Evolutionary conservation across 2,329 filamentous ascomycete genomes (phyloP), one percentile per base, ranked within the genome.

Genomic region (Aureobasidium lini): DNA sequence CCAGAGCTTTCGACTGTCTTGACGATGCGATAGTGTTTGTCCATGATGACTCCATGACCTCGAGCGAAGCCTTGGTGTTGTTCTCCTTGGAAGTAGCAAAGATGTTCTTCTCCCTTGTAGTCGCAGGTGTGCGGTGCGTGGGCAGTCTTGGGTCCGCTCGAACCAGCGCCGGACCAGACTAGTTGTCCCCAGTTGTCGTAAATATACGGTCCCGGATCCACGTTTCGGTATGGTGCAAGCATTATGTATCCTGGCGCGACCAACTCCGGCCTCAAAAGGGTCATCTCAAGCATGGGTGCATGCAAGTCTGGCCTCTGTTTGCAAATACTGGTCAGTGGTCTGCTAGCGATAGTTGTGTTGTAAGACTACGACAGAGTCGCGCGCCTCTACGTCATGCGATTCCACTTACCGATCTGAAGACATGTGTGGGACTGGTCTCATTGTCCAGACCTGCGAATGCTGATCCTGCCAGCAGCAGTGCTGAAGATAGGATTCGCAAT

Each of bases 21-120:
- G 46, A 80, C 77, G 43, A 78, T 74, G 42, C 75, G 71, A 64
- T 81, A 81, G 46, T 72, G 71, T 57, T 74, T 73, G 64, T 81
- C 75, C 76, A 81, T 75, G 60, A 81, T 81, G 23, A 80, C 71
- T 42, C 77, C 78, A 71, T 80, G 77, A 6, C 79, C 79, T 43
- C 77, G 72, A 31, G 77, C 78, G 60, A 79, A 81, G 31, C 78
- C 78, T 57, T 77, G 76, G 61, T 79, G 76, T 62, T 81, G 78
- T 57, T 75, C 72, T 36, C 78, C 78, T 60, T 79, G 75, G 67
- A 79, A 81, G 67, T 77, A 80, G 66, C 78, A 81, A n/a, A 81
- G 65, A 63, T 81, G 79, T 48, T 77, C 72, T 59, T 69, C 69
- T 13, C 75, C 77, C 28, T 77, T 72, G 69, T 79, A 81, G 44